Conservation (phyloP, 257 asterid genomes). For the Nicotiana undulata region DNA sequence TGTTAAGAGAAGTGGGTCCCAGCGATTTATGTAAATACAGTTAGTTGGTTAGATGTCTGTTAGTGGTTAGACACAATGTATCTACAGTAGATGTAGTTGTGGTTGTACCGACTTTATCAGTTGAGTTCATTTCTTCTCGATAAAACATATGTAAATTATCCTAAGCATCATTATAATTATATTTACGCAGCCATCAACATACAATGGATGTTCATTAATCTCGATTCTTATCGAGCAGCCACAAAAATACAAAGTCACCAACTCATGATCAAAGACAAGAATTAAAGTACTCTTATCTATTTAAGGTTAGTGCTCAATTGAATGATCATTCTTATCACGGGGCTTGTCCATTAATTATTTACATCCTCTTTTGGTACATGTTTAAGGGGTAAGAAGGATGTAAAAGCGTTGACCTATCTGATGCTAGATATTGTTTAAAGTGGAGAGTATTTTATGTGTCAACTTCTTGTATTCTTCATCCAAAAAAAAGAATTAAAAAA, state of each 20-base stretch:
- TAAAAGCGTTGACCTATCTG: background rate
- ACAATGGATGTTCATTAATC: background rate
- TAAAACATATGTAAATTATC: too few species aligned
- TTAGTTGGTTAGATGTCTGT: too few species aligned
- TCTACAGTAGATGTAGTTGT: too few species aligned
- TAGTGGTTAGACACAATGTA: too few species aligned
- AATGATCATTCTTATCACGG: background rate
- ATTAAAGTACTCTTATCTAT: background rate
- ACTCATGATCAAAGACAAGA: background rate
- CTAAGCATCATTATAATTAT: background rate
- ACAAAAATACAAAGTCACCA: background rate
- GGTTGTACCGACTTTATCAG: too few species aligned
- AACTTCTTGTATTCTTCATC: background rate
- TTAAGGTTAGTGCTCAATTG: background rate
- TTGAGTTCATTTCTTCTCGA: too few species aligned
- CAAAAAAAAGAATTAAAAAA: too few species aligned
- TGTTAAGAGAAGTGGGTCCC: too few species aligned
- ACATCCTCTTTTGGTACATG: background rate
- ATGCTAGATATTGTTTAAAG: background rate
- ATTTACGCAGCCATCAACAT: background rate
- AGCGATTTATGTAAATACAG: too few species aligned
- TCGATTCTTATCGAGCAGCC: background rate
- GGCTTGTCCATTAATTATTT: background rate
- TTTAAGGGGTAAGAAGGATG: background rate
- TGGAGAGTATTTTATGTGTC: background rate